Conservation (phyloP, 2,329 filamentous ascomycete genomes). For the Trichoderma sp. region DNA sequence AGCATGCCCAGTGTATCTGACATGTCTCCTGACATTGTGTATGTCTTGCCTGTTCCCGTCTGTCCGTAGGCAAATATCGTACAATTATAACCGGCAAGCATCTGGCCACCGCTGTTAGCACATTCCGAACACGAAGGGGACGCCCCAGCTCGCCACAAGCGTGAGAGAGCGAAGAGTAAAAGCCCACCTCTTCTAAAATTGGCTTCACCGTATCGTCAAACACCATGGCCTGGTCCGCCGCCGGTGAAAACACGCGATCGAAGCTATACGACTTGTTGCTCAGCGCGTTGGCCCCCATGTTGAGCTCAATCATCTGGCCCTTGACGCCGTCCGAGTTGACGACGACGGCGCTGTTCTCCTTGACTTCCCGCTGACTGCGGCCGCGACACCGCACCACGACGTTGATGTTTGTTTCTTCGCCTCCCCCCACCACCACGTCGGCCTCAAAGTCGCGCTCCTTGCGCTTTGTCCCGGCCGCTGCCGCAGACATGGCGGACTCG, state of each 20-base stretch:
- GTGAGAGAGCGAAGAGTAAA: neutral
- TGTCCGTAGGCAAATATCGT: conserved; percentile 99
- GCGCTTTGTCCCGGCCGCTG: conserved; percentile 70
- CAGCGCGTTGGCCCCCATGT: conserved; percentile 88
- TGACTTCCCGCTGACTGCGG: conserved; percentile 87
- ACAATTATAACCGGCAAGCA: conserved; percentile 93
- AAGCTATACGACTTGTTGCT: conserved; percentile 97
- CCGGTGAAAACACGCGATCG: conserved; percentile 94
- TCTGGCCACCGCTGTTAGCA: conserved; percentile 55
- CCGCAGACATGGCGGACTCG: conserved; percentile 64
- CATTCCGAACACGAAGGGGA: neutral
- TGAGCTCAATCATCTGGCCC: conserved; percentile 80
- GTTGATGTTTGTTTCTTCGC: conserved; percentile 93
- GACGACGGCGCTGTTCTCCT: conserved; percentile 93
- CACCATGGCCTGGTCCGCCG: conserved; percentile 89
- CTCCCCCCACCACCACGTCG: conserved; percentile 50
- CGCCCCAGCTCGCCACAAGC: no score
- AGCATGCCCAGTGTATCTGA: conserved; percentile 81
- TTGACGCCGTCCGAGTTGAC: conserved; percentile 86
- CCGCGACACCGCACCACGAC: conserved; percentile 95
- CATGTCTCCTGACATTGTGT: conserved; percentile 99
- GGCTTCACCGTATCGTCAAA: conserved; percentile 96
- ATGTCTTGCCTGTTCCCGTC: conserved; percentile 97
- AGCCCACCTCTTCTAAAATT: conserved; percentile 82
- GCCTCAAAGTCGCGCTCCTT: conserved; percentile 85